A percentile compares a stretch with the other conserved stretches of the same genome.
Evolutionary conservation across 2,329 filamentous ascomycete genomes (phyloP).

Genomic region (Fusarium globosum): DNA sequence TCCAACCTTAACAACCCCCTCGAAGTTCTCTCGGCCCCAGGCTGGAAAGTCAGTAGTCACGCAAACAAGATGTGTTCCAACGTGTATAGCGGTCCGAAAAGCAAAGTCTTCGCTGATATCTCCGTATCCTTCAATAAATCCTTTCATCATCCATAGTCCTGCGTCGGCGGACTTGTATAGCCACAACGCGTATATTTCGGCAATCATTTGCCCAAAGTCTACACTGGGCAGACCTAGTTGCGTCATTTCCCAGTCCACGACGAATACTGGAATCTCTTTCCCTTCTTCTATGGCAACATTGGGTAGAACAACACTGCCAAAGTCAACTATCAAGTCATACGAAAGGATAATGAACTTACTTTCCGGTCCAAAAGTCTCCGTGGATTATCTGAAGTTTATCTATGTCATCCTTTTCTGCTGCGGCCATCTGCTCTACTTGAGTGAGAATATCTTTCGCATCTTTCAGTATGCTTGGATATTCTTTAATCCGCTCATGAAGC

Average conservation of each 20-base stretch:
- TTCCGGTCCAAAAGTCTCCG: constrained; percentile 11
- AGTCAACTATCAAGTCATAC: not conserved
- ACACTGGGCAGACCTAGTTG: not conserved
- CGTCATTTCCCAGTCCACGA: not conserved
- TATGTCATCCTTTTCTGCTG: not conserved
- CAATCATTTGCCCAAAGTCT: constrained; percentile 12
- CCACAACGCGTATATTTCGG: constrained; percentile 14
- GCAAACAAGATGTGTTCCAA: constrained; percentile 1
- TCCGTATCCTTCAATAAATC: constrained; percentile 1
- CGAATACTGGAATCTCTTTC: not conserved
- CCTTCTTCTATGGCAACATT: not conserved
- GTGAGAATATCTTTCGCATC: not conserved
- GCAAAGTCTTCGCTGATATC: not conserved
- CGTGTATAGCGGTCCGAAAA: not conserved
- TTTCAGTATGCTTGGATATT: not conserved
- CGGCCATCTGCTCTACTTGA: not conserved
- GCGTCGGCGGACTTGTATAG: not conserved
- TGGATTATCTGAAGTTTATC: constrained; percentile 4
- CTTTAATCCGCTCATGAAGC: not conserved
- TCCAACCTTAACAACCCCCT: not conserved
- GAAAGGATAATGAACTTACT: not conserved
- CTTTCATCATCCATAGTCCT: constrained; percentile 3
- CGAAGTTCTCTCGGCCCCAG: not conserved
- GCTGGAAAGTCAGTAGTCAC: not conserved
- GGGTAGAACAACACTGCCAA: not conserved